Percentiles rank a stretch among this genome's conserved stretches.
Evolutionary conservation across 352 stramenopile species (phyloP).

Genomic region (Phytophthora lateralis): DNA sequence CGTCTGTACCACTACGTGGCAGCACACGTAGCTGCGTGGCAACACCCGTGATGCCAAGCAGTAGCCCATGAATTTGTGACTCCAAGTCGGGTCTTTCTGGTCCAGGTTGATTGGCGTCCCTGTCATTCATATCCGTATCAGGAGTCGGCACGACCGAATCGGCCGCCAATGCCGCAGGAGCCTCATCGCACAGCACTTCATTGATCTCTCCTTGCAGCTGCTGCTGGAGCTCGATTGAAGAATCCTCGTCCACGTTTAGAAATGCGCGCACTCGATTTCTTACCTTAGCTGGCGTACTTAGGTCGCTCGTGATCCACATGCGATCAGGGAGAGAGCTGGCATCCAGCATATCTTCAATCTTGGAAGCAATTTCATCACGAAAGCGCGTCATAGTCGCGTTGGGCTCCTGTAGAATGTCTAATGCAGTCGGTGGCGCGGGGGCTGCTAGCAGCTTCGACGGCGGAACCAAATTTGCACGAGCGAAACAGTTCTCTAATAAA

Average conservation of each 20-base stretch:
- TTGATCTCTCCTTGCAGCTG: slow-evolving; percentile 28
- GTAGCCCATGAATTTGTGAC: slow-evolving; percentile 15
- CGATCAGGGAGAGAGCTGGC: slow-evolving; percentile 8
- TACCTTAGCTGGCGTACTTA: background rate
- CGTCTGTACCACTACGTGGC: slow-evolving; percentile 7
- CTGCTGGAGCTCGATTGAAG: slow-evolving; percentile 21
- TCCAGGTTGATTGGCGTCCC: background rate
- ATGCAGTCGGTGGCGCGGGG: background rate
- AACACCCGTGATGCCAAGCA: slow-evolving; percentile 30
- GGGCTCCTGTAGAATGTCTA: slow-evolving; percentile 5
- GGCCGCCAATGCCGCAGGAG: background rate
- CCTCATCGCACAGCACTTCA: slow-evolving; percentile 18
- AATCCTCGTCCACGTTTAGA: slow-evolving; percentile 21
- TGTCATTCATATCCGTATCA: background rate
- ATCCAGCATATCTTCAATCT: slow-evolving; percentile 33
- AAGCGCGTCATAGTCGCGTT: slow-evolving; percentile 1
- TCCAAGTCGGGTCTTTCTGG: slow-evolving; percentile 5
- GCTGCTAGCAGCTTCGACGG: slow-evolving; percentile 25
- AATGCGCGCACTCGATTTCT: slow-evolving; percentile 15
- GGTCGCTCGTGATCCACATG: background rate
- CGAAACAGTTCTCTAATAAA: slow-evolving; percentile 29
- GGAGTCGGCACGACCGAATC: background rate
- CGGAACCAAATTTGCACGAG: slow-evolving; percentile 23
- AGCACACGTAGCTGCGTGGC: slow-evolving; percentile 23
- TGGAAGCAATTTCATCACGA: slow-evolving; percentile 9